These are phyloP conservation scores for Oropetium thomaeum DNA, from an alignment of 176 grass and related monocot genomes.

Conservation along the genomic window DNA sequence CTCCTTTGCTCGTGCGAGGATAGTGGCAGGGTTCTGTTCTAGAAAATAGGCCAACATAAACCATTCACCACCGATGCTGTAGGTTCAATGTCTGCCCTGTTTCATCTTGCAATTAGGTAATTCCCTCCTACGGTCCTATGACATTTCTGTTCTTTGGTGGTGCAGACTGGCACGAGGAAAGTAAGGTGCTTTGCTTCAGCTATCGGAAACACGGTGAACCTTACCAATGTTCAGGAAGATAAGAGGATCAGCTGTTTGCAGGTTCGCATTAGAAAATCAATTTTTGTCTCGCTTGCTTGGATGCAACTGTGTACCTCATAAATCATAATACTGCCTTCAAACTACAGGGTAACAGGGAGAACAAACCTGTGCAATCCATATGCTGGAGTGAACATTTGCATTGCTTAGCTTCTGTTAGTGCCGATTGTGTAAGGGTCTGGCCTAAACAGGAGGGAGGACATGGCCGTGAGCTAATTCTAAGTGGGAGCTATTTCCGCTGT, in stretches of 20 bases:
- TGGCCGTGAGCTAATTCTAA: conserved; percentile 49
- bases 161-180: conserved; percentile 43
- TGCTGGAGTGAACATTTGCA: conserved; percentile 52
- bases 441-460: conserved; percentile 26
- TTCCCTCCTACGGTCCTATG: neutral
- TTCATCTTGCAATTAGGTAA: neutral
- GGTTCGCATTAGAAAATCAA: conserved; percentile 26
- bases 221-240: conserved; percentile 44
- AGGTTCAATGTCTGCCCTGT: neutral
- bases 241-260: conserved; percentile 31
- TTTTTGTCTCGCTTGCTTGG: neutral
- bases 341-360: conserved; percentile 41
- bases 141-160: neutral
- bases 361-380: conserved; percentile 37
- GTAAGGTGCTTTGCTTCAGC: conserved; percentile 55
- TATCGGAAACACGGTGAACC: conserved; percentile 45
- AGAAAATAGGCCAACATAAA: conserved; percentile 31
- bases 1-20: conserved; percentile 58
- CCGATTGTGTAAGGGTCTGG: conserved; percentile 52
- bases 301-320: neutral
- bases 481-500: conserved; percentile 48
- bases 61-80: conserved; percentile 34
- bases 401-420: conserved; percentile 47
- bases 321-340: neutral
- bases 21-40: conserved; percentile 53